Evolutionary conservation across 768 basidiomycete genomes (phyloP).

Genomic region (Glaciozyma antarctica): DNA sequence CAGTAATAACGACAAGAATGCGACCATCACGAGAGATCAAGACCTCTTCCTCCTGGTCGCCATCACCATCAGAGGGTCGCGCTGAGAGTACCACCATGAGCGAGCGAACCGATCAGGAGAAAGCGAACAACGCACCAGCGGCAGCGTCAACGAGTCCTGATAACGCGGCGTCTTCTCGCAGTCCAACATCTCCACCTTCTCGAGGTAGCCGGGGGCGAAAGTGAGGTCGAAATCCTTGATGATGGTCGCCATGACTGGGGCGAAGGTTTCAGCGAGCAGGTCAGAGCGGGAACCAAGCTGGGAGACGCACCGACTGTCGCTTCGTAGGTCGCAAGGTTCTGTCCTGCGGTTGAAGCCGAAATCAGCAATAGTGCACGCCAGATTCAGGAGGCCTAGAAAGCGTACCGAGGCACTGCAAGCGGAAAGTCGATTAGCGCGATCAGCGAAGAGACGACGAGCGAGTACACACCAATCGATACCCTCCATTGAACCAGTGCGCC

Average conservation of each 20-base stretch:
- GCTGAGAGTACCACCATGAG: background rate
- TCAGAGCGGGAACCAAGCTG: background rate
- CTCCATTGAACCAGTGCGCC: constrained; percentile 23
- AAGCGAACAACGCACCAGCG: constrained; percentile 4
- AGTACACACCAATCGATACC: constrained; percentile 7
- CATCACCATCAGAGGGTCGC: background rate
- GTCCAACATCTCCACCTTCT: constrained; percentile 6
- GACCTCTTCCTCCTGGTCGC: background rate
- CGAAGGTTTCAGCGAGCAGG: background rate
- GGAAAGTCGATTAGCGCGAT: no score
- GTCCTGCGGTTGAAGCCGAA: background rate
- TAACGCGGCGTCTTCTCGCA: constrained; percentile 10
- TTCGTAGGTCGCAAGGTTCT: constrained; percentile 22
- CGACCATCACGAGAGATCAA: no score
- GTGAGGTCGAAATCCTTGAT: constrained; percentile 10
- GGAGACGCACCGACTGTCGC: background rate
- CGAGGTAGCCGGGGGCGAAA: constrained; percentile 23
- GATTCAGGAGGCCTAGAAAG: no score
- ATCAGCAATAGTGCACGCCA: background rate
- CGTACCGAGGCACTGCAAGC: no score
- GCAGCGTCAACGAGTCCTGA: constrained; percentile 8
- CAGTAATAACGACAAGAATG: no score
- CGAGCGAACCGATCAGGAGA: background rate
- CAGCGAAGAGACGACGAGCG: background rate
- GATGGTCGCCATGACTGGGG: constrained; percentile 13